Percentiles rank a stretch among this genome's conserved stretches.
These are phyloP conservation scores for Globisporangium emineosum DNA, from an alignment of 352 stramenopile species.

Conservation along the genomic window DNA sequence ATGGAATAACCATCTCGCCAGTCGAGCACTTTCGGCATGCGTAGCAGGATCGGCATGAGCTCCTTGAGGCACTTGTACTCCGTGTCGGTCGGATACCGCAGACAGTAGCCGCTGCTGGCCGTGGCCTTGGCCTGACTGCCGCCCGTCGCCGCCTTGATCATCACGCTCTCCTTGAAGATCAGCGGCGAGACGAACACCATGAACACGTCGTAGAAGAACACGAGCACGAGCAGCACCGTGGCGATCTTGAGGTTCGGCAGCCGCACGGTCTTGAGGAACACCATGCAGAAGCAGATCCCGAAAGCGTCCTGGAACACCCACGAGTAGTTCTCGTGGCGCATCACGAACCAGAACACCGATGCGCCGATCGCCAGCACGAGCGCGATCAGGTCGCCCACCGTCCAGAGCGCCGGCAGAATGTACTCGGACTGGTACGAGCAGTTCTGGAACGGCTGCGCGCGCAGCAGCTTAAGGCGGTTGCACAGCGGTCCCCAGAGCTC, in stretches of 20 bases:
- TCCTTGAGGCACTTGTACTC: constrained; percentile 64
- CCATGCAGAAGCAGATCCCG: constrained; percentile 91
- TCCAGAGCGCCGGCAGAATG: constrained; percentile 57
- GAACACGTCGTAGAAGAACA: constrained; percentile 96
- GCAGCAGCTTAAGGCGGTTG: constrained; percentile 34
- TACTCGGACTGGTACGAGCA: constrained; percentile 40
- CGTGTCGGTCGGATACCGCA: constrained; percentile 71
- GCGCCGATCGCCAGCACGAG: constrained; percentile 49
- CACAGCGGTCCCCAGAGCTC: constrained; percentile 64
- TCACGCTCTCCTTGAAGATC: constrained; percentile 90
- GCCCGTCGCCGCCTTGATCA: constrained; percentile 93
- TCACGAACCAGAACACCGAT: constrained; percentile 69
- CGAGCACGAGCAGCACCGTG: constrained; percentile 87
- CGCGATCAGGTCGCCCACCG: constrained; percentile 86
- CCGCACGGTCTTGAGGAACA: constrained; percentile 91
- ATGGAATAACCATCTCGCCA: constrained; percentile 91
- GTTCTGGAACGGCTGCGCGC: constrained; percentile 34
- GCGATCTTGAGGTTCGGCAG: constrained; percentile 92
- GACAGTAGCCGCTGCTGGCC: constrained; percentile 51
- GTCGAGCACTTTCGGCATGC: constrained; percentile 92
- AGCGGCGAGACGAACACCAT: constrained; percentile 94
- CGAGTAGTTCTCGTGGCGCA: constrained; percentile 69
- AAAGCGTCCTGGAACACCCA: constrained; percentile 94
- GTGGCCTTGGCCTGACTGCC: constrained; percentile 52
- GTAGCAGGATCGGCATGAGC: constrained; percentile 93